These are phyloP conservation scores for Takashimella koratensis DNA, from an alignment of 1,284 basidiomycete genomes.

Conservation along the genomic window DNA sequence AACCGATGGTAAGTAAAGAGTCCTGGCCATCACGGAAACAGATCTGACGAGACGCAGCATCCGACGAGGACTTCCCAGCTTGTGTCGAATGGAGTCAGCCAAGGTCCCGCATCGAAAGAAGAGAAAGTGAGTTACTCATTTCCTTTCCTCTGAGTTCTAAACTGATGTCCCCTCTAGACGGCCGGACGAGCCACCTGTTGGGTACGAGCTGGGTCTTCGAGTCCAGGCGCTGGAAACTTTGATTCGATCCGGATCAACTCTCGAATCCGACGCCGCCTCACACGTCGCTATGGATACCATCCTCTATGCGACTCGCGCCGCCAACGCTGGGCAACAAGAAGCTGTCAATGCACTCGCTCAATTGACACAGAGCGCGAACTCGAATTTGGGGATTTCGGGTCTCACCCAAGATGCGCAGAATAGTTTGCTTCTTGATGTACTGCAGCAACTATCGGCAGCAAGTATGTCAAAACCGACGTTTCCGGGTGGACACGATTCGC, in stretches of 20 bases:
- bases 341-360: conserved; percentile 40
- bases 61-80: conserved; percentile 42
- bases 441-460: conserved; percentile 41
- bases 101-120: conserved; percentile 33
- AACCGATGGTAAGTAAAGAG: conserved; percentile 38
- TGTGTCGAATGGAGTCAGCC: conserved; percentile 46
- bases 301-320: conserved; percentile 40
- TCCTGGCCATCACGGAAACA: too few relatives aligned
- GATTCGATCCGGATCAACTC: conserved; percentile 36
- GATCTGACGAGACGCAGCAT: conserved; percentile 24
- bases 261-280: conserved; percentile 36
- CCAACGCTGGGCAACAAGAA: conserved; percentile 37
- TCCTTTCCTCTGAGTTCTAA: not conserved
- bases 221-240: conserved; percentile 44
- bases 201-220: conserved; percentile 37
- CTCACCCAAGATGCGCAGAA: conserved; percentile 38
- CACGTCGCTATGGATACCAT: conserved; percentile 42
- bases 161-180: conserved; percentile 5
- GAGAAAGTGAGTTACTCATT: conserved; percentile 33
- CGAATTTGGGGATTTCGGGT: conserved; percentile 24
- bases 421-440: conserved; percentile 41
- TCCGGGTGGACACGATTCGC: not conserved
- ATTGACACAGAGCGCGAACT: conserved; percentile 26
- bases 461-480: conserved; percentile 26
- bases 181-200: conserved; percentile 30